A percentile compares a stretch with the other conserved stretches of the same genome.
Conservation (phyloP, 73 alveolate species). For the Stentor roeselii region DNA sequence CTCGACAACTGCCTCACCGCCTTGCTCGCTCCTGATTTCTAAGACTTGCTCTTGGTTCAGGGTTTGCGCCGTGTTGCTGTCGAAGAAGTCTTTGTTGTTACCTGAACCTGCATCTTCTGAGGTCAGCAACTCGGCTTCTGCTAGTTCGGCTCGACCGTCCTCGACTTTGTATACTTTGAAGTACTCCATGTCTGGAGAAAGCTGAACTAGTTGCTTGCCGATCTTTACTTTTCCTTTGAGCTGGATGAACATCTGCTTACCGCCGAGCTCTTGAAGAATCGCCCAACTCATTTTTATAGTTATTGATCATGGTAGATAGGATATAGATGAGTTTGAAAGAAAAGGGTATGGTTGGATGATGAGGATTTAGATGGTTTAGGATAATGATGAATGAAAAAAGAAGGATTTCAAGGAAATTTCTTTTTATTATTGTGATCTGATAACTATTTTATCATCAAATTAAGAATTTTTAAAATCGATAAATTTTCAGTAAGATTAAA, state of each 20-base stretch:
- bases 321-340: no score
- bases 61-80: conserved; percentile 59
- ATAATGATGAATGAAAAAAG: no score
- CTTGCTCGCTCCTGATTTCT: conserved; percentile 57
- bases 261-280: background rate
- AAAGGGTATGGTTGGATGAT: no score
- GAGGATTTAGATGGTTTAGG: no score
- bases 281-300: conserved; percentile 22
- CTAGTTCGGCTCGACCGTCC: conserved; percentile 26
- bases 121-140: conserved; percentile 4
- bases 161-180: background rate
- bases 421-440: no score
- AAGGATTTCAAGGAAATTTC: no score
- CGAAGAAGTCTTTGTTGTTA: conserved; percentile 42
- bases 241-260: background rate
- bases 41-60: conserved; percentile 66
- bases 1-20: conserved; percentile 65
- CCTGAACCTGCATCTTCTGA: conserved; percentile 14
- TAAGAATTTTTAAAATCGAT: no score
- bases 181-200: background rate
- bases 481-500: no score
- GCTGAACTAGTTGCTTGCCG: conserved; percentile 15
- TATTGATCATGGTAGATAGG: no score
- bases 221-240: conserved; percentile 16
- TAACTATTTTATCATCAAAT: no score